Evolutionary conservation across 2,329 filamentous ascomycete species (phyloP), one percentile per base, ranked within the genome.

Genomic region (Didymella sp.): DNA sequence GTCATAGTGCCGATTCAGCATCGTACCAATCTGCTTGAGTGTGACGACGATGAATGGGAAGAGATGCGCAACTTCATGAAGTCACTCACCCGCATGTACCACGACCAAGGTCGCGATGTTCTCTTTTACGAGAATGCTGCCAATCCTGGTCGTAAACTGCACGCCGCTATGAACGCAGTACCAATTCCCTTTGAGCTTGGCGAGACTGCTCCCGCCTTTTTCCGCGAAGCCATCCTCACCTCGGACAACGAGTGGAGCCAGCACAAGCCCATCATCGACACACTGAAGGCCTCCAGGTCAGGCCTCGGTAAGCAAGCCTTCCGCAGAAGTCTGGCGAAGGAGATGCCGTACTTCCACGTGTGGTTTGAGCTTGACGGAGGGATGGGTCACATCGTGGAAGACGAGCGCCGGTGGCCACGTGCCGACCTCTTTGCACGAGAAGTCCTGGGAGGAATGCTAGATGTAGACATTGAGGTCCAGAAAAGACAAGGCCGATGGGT

Each of bases 41-140:
- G 95, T 76, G 94, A 98, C 76, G 94, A 99, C 71, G 95, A 99
- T 72, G 95, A 99, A 75, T 99, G 96, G 96, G 95, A 99, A 73
- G 95, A 99, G 77, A 89, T 99, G 6, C 90, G 95, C 62, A 99
- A 99, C 76, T 99, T 99, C 73, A 98, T 98, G 94, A 99, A 99
- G 80, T 90, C 87, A 56, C 83, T 99, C 19, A 97, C 90, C 4
- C 87, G 94, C 41, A 89, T 97, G 86, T 99, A 98, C 77, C 92
- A 96, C 78, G 90, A 93, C 40, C 92, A 96, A 75, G 92, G 93
- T 11, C 89, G 91, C 48, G 91, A 95, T 68, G 93, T 98, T 9
- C 81, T 99, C 61, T 99, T 99, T 79, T 99, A 99, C 81, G 95
- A 99, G 73, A 98, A 99, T 73, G 95, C 95, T 2, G 93, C 92